These are phyloP conservation scores for Silene latifolia DNA, from an alignment of 148 eudicot species.

Conservation along the genomic window DNA sequence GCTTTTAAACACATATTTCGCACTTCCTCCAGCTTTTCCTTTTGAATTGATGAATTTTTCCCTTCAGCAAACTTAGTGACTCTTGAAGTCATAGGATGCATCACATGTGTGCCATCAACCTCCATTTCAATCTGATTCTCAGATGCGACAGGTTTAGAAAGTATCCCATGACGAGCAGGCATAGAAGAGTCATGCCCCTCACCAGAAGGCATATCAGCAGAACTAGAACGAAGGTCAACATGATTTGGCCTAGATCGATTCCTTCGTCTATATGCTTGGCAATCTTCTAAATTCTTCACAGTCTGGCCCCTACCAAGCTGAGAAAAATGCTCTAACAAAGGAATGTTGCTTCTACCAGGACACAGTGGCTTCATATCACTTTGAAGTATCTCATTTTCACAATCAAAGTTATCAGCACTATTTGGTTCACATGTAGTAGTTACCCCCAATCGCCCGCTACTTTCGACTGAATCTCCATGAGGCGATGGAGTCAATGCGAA, in stretches of 20 bases:
- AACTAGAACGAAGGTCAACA: conserved; percentile 62
- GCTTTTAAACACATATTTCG: conserved; percentile 30
- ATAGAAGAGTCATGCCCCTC: conserved; percentile 43
- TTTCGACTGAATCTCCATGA: conserved; percentile 90
- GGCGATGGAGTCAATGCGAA: conserved; percentile 80
- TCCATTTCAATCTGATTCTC: conserved; percentile 43
- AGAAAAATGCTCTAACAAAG: conserved; percentile 59
- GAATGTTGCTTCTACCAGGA: conserved; percentile 34
- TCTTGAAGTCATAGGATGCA: conserved; percentile 29
- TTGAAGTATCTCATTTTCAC: conserved; percentile 53
- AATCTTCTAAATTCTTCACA: conserved; percentile 57
- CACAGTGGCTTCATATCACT: conserved; percentile 40
- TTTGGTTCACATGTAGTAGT: conserved; percentile 65
- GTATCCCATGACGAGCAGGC: conserved; percentile 41
- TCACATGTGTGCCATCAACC: conserved; percentile 42
- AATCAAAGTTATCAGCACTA: conserved; percentile 94
- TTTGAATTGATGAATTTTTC: conserved; percentile 27
- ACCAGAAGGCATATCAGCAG: conserved; percentile 44
- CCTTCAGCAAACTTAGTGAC: conserved; percentile 30
- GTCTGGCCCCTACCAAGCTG: conserved; percentile 46
- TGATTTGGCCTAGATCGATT: conserved; percentile 61
- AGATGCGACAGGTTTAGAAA: conserved; percentile 33
- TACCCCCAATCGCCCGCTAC: conserved; percentile 77
- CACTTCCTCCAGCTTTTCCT: conserved; percentile 32
- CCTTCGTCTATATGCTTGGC: conserved; percentile 72